Evolutionary conservation across 78 protist species (phyloP), one percentile per base, ranked within the genome.

Genomic region (Parvularia atlantis): DNA sequence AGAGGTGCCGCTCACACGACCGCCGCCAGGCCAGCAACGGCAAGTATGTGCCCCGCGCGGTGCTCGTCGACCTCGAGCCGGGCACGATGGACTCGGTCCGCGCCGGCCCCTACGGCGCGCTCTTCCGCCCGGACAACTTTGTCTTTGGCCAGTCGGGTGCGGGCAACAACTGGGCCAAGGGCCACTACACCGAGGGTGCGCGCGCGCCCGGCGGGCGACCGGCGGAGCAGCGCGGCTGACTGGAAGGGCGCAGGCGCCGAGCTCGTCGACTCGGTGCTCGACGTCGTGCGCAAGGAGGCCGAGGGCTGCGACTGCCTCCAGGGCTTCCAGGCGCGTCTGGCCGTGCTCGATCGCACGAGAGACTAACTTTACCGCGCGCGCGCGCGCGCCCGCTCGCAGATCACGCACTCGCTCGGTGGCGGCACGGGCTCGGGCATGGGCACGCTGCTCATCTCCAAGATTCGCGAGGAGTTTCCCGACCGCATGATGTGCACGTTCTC

Each of bases 281-380:
- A 97, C 48, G 89, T 89, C 44, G 90, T 94, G 28, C 91, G 97
- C 75, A 92, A 88, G 81, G 98, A 95, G 82, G 96, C 98, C 31
- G 99, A 95, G 84, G 28, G 59, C 53, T 86, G 93, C 78, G 97
- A 95, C 71, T 91, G 96, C 77, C 90, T 97, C 20, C 99, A 97
- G 81, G 99, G 99, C 61, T 95, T 97, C 95, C 98, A 92, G 76
- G n/a, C n/a, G n/a, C n/a, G n/a, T n/a, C n/a, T n/a, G n/a, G n/a
- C n/a, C n/a, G n/a, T n/a, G n/a, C n/a, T n/a, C 75, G 93, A 39
- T 44, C 92, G 19, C 99, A 95, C 91, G n/a, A n/a, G n/a, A n/a
- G n/a, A n/a, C n/a, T n/a, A n/a, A n/a, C n/a, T n/a, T n/a, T n/a
- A n/a, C n/a, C n/a, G n/a, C n/a, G n/a, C n/a, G n/a, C n/a, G n/a